phyloP scores from a whole-genome alignment of 805 yeast species.

The Ogataea kodamae region DNA sequence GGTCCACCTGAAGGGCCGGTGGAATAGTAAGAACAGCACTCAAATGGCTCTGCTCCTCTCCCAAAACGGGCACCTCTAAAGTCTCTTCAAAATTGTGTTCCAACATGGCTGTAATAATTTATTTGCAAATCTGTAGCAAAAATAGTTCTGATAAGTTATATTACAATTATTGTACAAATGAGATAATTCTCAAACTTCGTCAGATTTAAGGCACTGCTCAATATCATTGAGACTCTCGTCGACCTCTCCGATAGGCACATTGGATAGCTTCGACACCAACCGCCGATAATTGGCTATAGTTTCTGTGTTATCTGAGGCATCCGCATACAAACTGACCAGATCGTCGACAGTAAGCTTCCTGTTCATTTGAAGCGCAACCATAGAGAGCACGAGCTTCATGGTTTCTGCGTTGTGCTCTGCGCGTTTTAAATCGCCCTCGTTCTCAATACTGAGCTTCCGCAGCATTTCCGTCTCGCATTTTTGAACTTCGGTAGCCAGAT shows the following conservation, averaged over 20 bases:
- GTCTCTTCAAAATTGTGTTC: constrained; percentile 2
- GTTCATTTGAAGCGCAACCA: constrained; percentile 52
- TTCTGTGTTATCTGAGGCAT: constrained; percentile 43
- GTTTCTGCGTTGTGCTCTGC: constrained; percentile 24
- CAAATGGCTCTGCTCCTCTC: constrained; percentile 7
- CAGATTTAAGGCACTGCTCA: constrained; percentile 31
- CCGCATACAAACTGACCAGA: constrained; percentile 33
- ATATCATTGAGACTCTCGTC: constrained; percentile 65
- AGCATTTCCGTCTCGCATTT: constrained; percentile 31
- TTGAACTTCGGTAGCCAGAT: constrained; percentile 42
- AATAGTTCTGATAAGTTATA: background rate
- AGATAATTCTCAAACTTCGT: constrained; percentile 12
- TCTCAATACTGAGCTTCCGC: constrained; percentile 13
- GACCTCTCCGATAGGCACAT: constrained; percentile 61
- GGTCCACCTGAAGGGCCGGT: constrained; percentile 13
- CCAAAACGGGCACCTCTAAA: constrained; percentile 3
- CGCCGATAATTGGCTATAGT: constrained; percentile 66
- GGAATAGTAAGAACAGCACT: constrained; percentile 25
- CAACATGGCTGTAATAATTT: background rate
- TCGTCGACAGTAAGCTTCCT: constrained; percentile 54
- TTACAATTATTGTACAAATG: constrained; percentile 2
- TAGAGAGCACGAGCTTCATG: constrained; percentile 34
- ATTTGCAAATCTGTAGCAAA: constrained; percentile 1
- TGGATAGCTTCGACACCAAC: constrained; percentile 66
- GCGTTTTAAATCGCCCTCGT: constrained; percentile 21